Conservation (phyloP, 2,329 filamentous ascomycete genomes). For the Fusarium setosum region DNA sequence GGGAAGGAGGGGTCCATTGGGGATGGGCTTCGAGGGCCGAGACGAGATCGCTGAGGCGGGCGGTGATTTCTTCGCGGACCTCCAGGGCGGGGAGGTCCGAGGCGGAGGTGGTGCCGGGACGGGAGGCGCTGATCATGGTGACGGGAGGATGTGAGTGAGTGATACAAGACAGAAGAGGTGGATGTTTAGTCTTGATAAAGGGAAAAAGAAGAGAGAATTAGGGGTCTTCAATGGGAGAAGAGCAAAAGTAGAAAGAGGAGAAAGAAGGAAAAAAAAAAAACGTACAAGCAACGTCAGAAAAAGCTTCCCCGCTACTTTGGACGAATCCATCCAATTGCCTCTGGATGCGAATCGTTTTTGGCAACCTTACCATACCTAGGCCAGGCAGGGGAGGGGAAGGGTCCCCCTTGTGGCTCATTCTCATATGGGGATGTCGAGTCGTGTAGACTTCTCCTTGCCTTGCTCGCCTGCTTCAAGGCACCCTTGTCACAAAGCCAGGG, state of each 20-base stretch:
- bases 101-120: constrained; percentile 17
- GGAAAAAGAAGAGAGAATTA: background rate
- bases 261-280: constrained; percentile 7
- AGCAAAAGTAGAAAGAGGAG: background rate
- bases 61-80: constrained; percentile 40
- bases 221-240: background rate
- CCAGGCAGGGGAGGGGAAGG: too few species aligned
- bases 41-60: constrained; percentile 43
- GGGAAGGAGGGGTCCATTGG: constrained; percentile 40
- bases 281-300: constrained; percentile 29
- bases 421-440: background rate
- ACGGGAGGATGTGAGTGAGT: background rate
- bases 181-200: background rate
- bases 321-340: constrained; percentile 30
- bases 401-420: background rate
- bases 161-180: background rate
- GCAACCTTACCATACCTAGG: background rate
- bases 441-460: background rate
- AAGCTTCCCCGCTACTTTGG: constrained; percentile 29
- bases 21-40: constrained; percentile 45
- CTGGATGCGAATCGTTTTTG: constrained; percentile 25
- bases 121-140: constrained; percentile 29
- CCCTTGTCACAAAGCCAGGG: too few species aligned
- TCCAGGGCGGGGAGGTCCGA: constrained; percentile 37
- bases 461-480: too few species aligned